phyloP scores from a whole-genome alignment of 176 grass and related monocot species.

The Oryza coarctata region DNA sequence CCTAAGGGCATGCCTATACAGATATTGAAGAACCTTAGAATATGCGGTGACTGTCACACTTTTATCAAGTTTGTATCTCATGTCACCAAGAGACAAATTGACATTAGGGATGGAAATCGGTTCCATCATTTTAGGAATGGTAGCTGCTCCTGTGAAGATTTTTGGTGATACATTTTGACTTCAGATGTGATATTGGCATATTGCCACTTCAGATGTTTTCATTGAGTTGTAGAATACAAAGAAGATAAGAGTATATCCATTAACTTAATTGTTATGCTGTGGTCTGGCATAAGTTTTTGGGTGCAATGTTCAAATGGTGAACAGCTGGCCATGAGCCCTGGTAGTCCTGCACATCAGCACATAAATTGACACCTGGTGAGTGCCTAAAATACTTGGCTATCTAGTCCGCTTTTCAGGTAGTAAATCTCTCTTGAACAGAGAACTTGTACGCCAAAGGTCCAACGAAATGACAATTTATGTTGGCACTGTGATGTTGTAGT shows the following conservation, averaged over 20 bases:
- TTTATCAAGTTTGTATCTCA: constrained; percentile 73
- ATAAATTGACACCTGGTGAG: background rate
- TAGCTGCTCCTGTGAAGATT: constrained; percentile 81
- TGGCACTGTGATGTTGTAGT: background rate
- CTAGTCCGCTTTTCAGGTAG: background rate
- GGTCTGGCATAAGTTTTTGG: background rate
- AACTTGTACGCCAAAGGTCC: background rate
- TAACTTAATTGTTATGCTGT: background rate
- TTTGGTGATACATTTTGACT: constrained; percentile 55
- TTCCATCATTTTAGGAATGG: constrained; percentile 84
- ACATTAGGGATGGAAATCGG: constrained; percentile 77
- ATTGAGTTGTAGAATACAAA: constrained; percentile 11
- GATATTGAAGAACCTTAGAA: constrained; percentile 90
- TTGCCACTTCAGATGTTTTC: constrained; percentile 19
- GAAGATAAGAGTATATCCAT: background rate
- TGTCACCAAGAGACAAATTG: constrained; percentile 67
- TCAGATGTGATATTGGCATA: background rate
- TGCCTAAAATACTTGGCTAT: constrained; percentile 10
- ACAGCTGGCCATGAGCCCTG: background rate
- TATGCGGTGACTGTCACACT: constrained; percentile 86
- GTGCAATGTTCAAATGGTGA: background rate
- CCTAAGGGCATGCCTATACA: constrained; percentile 64
- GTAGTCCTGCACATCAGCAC: background rate
- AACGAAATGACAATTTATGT: background rate
- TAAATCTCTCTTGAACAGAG: constrained; percentile 15